phyloP scores from a whole-genome alignment of 2,329 filamentous ascomycete species.

The Arthrobotrys iridis region DNA sequence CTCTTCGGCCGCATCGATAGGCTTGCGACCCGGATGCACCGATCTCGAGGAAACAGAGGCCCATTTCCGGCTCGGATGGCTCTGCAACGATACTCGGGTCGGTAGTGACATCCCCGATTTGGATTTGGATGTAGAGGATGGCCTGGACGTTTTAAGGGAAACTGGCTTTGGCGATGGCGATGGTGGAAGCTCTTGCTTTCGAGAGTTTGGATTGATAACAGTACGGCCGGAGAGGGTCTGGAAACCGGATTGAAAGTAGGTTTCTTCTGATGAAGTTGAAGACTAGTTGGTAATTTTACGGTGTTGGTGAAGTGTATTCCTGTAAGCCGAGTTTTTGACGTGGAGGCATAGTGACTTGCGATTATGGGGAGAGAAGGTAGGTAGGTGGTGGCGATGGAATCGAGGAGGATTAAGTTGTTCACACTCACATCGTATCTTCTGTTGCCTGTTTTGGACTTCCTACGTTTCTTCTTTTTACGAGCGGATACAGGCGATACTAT shows the following conservation, averaged over 20 bases:
- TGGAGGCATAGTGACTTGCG: background rate
- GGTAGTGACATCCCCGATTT: background rate
- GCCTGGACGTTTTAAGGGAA: background rate
- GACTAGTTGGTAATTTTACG: background rate
- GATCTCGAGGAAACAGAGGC: too few relatives aligned
- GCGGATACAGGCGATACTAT: background rate
- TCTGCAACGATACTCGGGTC: background rate
- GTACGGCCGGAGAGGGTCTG: slow-evolving; percentile 41
- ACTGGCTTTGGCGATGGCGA: background rate
- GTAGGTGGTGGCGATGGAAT: background rate
- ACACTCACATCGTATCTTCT: slow-evolving; percentile 21
- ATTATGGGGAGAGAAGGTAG: background rate
- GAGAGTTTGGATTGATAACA: slow-evolving; percentile 54
- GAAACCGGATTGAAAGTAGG: slow-evolving; percentile 39
- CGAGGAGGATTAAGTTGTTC: background rate
- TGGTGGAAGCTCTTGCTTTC: slow-evolving; percentile 52
- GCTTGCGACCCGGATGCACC: too few relatives aligned
- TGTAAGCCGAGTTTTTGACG: background rate
- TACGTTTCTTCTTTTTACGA: slow-evolving; percentile 26
- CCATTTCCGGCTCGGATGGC: background rate
- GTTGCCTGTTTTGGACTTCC: slow-evolving; percentile 22
- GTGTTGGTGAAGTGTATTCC: background rate
- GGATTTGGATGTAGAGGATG: background rate
- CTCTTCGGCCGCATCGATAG: slow-evolving; percentile 57
- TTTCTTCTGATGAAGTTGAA: slow-evolving; percentile 40